Evolutionary conservation across 345 rosid genomes (phyloP).

Genomic region (Cardamine chenopodiifolia): DNA sequence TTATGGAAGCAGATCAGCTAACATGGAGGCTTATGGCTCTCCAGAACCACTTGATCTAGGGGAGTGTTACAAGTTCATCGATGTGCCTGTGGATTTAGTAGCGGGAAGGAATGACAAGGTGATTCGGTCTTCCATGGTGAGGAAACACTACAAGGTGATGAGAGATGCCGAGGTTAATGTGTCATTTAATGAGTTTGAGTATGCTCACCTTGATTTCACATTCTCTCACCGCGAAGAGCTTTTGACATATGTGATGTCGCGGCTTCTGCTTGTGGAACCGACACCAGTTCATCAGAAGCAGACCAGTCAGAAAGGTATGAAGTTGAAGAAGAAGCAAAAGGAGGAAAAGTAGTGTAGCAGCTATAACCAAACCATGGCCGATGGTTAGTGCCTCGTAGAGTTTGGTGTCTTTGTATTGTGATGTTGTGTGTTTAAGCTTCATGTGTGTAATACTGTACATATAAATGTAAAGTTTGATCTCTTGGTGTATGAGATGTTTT

Average conservation of each 20-base stretch:
- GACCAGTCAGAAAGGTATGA: constrained; percentile 44
- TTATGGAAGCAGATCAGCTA: constrained; percentile 65
- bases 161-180: constrained; percentile 68
- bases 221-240: constrained; percentile 90
- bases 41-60: constrained; percentile 90
- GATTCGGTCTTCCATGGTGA: constrained; percentile 82
- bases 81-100: constrained; percentile 79
- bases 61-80: constrained; percentile 60
- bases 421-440: constrained; percentile 31
- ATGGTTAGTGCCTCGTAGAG: constrained; percentile 15
- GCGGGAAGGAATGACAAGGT: constrained; percentile 88
- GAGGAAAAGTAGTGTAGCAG: constrained; percentile 26
- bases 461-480: constrained; percentile 20
- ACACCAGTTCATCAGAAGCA: constrained; percentile 39
- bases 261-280: constrained; percentile 63
- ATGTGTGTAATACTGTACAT: constrained; percentile 35
- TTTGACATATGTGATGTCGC: constrained; percentile 77
- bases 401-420: constrained; percentile 27
- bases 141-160: constrained; percentile 76
- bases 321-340: constrained; percentile 52
- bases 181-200: constrained; percentile 75
- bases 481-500: constrained; percentile 13
- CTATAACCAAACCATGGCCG: constrained; percentile 14
- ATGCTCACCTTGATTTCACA: constrained; percentile 94
- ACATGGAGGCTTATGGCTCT: constrained; percentile 72